Conservation (phyloP, 139 green algal species). For the Coelastrella sp. region DNA sequence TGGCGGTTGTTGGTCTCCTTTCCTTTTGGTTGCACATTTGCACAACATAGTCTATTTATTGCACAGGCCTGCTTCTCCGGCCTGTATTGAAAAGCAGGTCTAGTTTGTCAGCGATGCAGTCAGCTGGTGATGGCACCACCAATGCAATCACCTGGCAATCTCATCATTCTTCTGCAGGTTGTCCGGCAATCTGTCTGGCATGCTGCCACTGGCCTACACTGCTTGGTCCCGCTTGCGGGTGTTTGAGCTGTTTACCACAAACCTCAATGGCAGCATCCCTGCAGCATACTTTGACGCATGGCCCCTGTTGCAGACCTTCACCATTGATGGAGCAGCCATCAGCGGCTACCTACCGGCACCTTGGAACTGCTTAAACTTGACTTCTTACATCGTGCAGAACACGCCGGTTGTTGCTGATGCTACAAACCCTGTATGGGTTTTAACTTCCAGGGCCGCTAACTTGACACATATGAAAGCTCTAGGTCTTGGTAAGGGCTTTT, state of each 20-base stretch:
- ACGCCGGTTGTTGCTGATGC: not conserved
- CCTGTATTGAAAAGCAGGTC: too few relatives aligned
- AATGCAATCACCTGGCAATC: too few relatives aligned
- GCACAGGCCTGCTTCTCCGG: too few relatives aligned
- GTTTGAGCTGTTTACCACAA: constrained; percentile 21
- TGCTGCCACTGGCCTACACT: not conserved
- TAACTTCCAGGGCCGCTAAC: not conserved
- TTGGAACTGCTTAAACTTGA: constrained; percentile 29
- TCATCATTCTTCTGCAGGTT: not conserved
- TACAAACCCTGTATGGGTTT: not conserved
- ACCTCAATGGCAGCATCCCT: constrained; percentile 42
- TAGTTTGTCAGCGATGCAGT: too few relatives aligned
- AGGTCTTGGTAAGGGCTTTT: constrained; percentile 2
- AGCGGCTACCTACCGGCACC: constrained; percentile 23
- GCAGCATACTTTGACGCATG: not conserved
- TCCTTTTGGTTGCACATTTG: too few relatives aligned
- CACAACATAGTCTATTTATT: too few relatives aligned
- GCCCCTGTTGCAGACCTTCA: not conserved
- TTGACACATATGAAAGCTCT: constrained; percentile 6
- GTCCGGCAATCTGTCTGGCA: not conserved
- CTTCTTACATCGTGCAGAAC: not conserved
- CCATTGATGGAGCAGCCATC: constrained; percentile 35
- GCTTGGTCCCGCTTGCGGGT: not conserved
- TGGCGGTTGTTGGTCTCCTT: too few relatives aligned
- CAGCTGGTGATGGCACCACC: too few relatives aligned